Conservation (phyloP, 1,284 basidiomycete genomes). For the Gastroboletus turbinatus region DNA sequence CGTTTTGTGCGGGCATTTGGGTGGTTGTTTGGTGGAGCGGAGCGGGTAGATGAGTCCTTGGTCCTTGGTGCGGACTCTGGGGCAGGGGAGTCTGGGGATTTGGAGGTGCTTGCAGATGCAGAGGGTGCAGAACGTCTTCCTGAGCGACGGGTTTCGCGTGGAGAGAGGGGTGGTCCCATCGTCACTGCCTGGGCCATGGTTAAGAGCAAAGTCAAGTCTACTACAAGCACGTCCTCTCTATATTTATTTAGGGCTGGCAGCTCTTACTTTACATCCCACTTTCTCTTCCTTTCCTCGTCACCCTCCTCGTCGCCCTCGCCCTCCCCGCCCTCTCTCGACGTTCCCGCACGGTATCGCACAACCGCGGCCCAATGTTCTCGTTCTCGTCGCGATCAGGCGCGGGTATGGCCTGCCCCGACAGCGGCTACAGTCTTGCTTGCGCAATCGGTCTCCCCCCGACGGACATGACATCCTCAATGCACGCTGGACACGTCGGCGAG, state of each 20-base stretch:
- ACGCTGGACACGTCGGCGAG: constrained; percentile 4
- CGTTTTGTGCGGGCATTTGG: constrained; percentile 54
- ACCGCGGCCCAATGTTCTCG: background rate
- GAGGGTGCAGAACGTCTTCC: constrained; percentile 68
- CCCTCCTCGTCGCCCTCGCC: background rate
- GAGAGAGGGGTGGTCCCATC: constrained; percentile 77
- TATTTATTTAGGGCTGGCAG: constrained; percentile 43
- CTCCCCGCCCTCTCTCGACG: background rate
- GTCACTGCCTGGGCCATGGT: constrained; percentile 50
- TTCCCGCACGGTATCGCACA: background rate
- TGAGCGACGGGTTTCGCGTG: constrained; percentile 73
- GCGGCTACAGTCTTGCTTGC: background rate
- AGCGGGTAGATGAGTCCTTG: constrained; percentile 43
- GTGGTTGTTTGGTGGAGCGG: constrained; percentile 44
- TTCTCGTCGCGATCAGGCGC: constrained; percentile 23
- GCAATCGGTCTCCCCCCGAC: constrained; percentile 6
- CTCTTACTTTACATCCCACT: constrained; percentile 12
- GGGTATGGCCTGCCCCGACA: background rate
- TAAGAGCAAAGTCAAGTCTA: constrained; percentile 11
- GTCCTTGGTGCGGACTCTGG: constrained; percentile 48
- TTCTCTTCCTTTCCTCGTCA: constrained; percentile 1
- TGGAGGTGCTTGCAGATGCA: constrained; percentile 62
- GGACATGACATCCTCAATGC: background rate
- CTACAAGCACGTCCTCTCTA: constrained; percentile 8
- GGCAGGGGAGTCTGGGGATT: constrained; percentile 72